phyloP scores from a whole-genome alignment of 176 grass and related monocot species.

The Phyllostachys edulis region DNA sequence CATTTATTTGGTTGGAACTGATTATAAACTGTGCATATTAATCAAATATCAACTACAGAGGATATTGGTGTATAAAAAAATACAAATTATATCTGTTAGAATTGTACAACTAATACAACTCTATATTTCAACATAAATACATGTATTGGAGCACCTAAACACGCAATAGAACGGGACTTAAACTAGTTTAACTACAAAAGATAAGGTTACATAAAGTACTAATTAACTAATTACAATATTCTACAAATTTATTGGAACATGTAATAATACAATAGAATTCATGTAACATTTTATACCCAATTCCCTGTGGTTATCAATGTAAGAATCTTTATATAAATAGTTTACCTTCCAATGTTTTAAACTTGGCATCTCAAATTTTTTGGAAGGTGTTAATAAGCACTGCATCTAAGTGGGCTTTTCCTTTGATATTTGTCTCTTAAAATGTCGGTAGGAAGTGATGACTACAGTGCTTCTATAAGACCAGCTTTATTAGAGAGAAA shows the following conservation, averaged over 20 bases:
- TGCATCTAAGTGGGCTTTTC: not conserved
- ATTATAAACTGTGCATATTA: no score
- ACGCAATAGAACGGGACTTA: no score
- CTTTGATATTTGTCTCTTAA: not conserved
- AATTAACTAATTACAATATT: no score
- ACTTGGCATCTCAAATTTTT: not conserved
- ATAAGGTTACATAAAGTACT: no score
- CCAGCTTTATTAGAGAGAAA: not conserved
- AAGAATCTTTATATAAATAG: not conserved
- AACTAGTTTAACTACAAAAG: no score
- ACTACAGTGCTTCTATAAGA: not conserved
- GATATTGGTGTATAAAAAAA: not conserved
- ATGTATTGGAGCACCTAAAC: no score
- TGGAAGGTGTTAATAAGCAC: not conserved
- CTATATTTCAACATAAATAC: not conserved
- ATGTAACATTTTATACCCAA: not conserved
- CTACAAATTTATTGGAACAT: no score
- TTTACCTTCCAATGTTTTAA: not conserved
- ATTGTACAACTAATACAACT: not conserved
- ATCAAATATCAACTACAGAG: not conserved
- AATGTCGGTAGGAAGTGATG: not conserved
- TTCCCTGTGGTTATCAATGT: not conserved
- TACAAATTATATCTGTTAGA: not conserved
- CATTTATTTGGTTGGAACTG: not conserved
- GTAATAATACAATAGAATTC: no score